Evolutionary conservation across 2,329 filamentous ascomycete species (phyloP).

Genomic region (Xylariaceae sp.): DNA sequence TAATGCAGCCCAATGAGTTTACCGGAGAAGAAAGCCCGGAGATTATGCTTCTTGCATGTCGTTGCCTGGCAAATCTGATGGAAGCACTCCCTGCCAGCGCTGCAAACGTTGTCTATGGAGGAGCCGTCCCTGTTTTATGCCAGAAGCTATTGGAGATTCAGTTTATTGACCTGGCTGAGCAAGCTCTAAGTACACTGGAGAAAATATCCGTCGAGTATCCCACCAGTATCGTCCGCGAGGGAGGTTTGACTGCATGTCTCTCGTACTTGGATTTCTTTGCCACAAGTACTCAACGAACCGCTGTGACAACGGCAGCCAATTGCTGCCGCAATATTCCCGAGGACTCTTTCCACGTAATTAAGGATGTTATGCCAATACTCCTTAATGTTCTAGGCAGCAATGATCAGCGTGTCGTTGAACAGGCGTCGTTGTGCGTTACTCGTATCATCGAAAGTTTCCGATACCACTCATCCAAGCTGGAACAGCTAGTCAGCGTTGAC

Average conservation of each 20-base stretch:
- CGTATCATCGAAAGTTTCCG: constrained; percentile 97
- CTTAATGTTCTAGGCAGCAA: constrained; percentile 88
- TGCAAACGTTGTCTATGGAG: constrained; percentile 96
- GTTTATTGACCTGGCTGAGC: constrained; percentile 96
- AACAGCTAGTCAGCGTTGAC: constrained; percentile 89
- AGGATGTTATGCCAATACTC: constrained; percentile 95
- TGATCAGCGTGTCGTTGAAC: constrained; percentile 95
- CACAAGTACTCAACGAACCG: constrained; percentile 94
- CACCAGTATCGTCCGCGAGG: constrained; percentile 91
- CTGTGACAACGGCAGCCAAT: constrained; percentile 96
- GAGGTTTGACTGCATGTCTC: constrained; percentile 91
- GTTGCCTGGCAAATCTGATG: constrained; percentile 96
- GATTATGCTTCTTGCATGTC: constrained; percentile 95
- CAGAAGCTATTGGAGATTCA: constrained; percentile 95
- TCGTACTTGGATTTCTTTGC: constrained; percentile 97
- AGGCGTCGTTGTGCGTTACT: constrained; percentile 93
- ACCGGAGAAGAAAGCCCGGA: constrained; percentile 88
- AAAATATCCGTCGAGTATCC: constrained; percentile 98
- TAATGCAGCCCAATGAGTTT: constrained; percentile 91
- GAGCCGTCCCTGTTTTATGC: constrained; percentile 91
- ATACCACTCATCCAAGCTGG: constrained; percentile 83
- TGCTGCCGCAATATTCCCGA: constrained; percentile 96
- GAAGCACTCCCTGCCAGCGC: constrained; percentile 92
- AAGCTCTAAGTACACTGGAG: constrained; percentile 93
- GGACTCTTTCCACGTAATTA: constrained; percentile 89